Evolutionary conservation across 1,284 basidiomycete genomes (phyloP).

Genomic region (Testicularia cyperi): DNA sequence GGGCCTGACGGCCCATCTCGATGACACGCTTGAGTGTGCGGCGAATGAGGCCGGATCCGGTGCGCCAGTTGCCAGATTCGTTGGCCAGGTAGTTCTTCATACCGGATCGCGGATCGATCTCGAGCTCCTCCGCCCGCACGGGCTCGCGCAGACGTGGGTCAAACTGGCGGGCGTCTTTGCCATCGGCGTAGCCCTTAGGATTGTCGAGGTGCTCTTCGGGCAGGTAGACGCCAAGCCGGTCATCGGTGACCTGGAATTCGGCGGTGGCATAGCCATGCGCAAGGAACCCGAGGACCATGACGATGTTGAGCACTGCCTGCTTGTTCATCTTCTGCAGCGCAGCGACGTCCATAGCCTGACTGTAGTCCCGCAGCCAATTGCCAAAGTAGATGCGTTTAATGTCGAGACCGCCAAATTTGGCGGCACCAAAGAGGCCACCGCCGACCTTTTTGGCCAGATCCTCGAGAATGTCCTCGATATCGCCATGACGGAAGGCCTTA

Average conservation of each 20-base stretch:
- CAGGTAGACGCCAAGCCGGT: conserved; percentile 82
- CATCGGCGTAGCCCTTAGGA: conserved; percentile 66
- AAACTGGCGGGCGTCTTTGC: conserved; percentile 74
- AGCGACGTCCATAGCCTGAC: conserved; percentile 66
- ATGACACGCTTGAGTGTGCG: conserved; percentile 74
- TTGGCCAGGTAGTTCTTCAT: conserved; percentile 98
- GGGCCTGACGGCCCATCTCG: conserved; percentile 66
- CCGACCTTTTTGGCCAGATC: conserved; percentile 49
- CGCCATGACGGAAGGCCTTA: conserved; percentile 53
- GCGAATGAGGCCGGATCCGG: conserved; percentile 79
- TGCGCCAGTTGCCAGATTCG: conserved; percentile 74
- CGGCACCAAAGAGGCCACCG: conserved; percentile 34
- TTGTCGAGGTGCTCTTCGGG: conserved; percentile 78
- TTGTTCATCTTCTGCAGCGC: conserved; percentile 62
- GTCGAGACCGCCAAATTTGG: conserved; percentile 55
- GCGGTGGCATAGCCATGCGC: conserved; percentile 64
- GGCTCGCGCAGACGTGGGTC: conserved; percentile 77
- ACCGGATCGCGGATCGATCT: conserved; percentile 80
- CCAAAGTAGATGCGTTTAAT: conserved; percentile 58
- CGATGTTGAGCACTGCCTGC: conserved; percentile 82
- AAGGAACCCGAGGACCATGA: conserved; percentile 66
- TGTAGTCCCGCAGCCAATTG: conserved; percentile 52
- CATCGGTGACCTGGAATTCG: conserved; percentile 86
- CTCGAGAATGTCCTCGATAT: conserved; percentile 50
- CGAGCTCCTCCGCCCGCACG: conserved; percentile 75